Percentiles rank a stretch among this genome's conserved stretches.
Evolutionary conservation across 768 basidiomycete genomes (phyloP).

Genomic region (Asterophora lycoperdoides): DNA sequence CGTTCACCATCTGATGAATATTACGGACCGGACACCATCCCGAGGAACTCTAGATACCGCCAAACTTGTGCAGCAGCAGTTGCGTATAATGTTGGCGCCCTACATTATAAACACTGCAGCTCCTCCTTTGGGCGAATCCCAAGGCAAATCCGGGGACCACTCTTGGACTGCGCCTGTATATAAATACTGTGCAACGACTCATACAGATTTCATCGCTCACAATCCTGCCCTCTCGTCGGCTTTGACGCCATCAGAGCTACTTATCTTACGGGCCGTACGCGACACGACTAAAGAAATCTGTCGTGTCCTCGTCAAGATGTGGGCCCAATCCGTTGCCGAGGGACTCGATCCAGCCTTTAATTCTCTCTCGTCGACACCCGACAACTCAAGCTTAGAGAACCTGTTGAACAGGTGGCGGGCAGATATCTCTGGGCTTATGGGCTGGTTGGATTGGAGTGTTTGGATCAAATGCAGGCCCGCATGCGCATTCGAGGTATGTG

Average conservation of each 20-base stretch:
- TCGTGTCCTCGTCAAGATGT: conserved; percentile 39
- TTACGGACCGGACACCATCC: background rate
- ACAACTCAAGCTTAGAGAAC: background rate
- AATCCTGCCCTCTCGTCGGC: background rate
- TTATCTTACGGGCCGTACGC: conserved; percentile 25
- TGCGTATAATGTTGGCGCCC: conserved; percentile 7
- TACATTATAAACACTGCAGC: conserved; percentile 6
- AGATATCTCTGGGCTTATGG: conserved; percentile 35
- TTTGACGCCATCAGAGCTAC: conserved; percentile 25
- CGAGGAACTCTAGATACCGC: conserved; percentile 1
- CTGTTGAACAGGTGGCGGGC: conserved; percentile 30
- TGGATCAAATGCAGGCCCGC: conserved; percentile 47
- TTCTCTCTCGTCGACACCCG: background rate
- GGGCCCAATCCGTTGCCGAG: conserved; percentile 37
- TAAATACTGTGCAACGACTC: conserved; percentile 26
- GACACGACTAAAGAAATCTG: conserved; percentile 43
- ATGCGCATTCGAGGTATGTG: conserved; percentile 41
- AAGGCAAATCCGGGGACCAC: background rate
- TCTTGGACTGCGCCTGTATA: conserved; percentile 29
- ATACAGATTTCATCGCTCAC: conserved; percentile 19
- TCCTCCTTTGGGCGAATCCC: background rate
- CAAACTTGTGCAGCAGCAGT: background rate
- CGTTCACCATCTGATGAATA: conserved; percentile 17
- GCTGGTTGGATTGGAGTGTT: conserved; percentile 49
- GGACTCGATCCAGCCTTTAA: conserved; percentile 18